phyloP scores from a whole-genome alignment of 225 moss, liverwort and hornwort genomes.

The Bryoerythrophyllum caledonicum region DNA sequence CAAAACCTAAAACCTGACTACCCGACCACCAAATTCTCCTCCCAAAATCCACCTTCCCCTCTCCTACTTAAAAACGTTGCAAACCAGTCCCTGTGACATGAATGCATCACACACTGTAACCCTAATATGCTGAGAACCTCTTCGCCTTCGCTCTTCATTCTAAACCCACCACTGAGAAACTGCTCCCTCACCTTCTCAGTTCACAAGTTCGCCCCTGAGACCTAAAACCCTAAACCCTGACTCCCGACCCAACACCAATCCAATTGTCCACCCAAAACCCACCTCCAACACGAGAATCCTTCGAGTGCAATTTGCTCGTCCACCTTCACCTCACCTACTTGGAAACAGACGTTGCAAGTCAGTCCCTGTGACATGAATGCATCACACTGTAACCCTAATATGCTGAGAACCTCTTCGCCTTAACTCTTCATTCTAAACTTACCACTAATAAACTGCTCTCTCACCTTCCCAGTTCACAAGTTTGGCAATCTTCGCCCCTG shows the following conservation, averaged over 20 bases:
- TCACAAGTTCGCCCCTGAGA: no score
- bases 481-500: not conserved
- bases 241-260: no score
- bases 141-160: no score
- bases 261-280: not conserved
- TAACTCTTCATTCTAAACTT: not conserved
- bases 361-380: not conserved
- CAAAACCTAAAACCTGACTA: conserved; percentile 7
- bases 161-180: no score
- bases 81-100: not conserved
- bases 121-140: no score
- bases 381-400: conserved; percentile 11
- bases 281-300: not conserved
- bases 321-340: conserved; percentile 9
- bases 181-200: no score
- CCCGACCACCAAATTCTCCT: not conserved
- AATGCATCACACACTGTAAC: not conserved
- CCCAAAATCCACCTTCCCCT: conserved; percentile 28
- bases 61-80: not conserved
- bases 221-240: conserved; percentile 16
- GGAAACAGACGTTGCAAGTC: not conserved
- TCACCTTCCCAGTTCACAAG: not conserved
- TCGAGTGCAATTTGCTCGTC: not conserved
- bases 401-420: not conserved
- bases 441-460: not conserved